Base-by-base conservation (phyloP, 2,329 filamentous ascomycete species). In the Paecilomyces sp. region DNA sequence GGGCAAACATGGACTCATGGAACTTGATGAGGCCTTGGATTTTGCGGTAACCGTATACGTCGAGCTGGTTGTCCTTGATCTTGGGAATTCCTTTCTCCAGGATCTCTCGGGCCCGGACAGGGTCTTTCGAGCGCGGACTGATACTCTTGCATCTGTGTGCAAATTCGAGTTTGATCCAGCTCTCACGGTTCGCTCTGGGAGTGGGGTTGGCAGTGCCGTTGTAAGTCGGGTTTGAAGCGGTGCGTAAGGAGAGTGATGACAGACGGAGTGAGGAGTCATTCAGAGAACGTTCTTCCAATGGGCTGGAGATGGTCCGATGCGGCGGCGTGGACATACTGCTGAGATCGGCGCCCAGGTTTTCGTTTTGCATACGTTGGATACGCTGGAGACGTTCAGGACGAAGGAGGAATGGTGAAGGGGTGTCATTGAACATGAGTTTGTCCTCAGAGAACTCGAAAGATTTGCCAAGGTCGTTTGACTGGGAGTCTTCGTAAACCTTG, bases 401-500 rank as follows among this genome's bases (percentile, higher is more conserved):
- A 41, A 15, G 36, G 15, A 47, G 36, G 15, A n/a, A 47, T 47
- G 36, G 36, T 47, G 36, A 47, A 47, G 36, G 36, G 18, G 36
- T 47, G 15, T 47, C 36, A 47, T 47, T 47, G 15, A 47, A 6
- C 13, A 22, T 8, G 36, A 47, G 36, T n/a, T 47, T 47, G 15
- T 47, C 36, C 15, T 47, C 36, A n/a, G 36, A 47, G 36, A 47
- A 47, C 5, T 47, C 36, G 13, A 47, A 47, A 47, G 36, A 47
- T 8, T 47, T 47, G 13, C 15, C 36, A 18, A 47, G 13, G 36
- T 47, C 36, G n/a, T 47, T 47, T 2, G 70, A 76, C 57, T 80
- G 79, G 1, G 80, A 80, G 62, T 83, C 82, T 67, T 84, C 82
- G 63, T 82, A 83, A 30, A 82, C 80, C 57, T 79, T 78, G 3